Percentiles rank a stretch among this genome's conserved stretches.
These are phyloP conservation scores for Biancaea sappan DNA, from an alignment of 306 rosid genomes.

Conservation along the genomic window DNA sequence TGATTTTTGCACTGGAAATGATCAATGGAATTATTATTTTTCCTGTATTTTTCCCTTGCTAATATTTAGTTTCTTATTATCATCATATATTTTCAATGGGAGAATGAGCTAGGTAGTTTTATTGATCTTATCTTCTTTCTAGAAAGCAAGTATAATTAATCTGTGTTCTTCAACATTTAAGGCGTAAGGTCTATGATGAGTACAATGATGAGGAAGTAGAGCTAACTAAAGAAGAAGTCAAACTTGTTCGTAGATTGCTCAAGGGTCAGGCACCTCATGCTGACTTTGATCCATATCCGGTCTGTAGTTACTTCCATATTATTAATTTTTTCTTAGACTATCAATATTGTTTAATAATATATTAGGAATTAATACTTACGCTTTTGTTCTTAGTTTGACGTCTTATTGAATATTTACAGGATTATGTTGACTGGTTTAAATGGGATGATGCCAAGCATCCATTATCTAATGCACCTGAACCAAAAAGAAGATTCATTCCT, in stretches of 20 bases:
- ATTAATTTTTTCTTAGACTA: constrained; percentile 7
- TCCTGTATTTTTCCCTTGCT: neutral
- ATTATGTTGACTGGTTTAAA: constrained; percentile 90
- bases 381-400: constrained; percentile 13
- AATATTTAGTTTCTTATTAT: neutral
- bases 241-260: constrained; percentile 59
- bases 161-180: constrained; percentile 35
- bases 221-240: constrained; percentile 69
- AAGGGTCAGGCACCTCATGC: constrained; percentile 79
- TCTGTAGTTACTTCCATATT: constrained; percentile 39
- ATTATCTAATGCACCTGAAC: constrained; percentile 91
- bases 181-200: constrained; percentile 84
- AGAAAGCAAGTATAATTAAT: constrained; percentile 27
- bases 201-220: constrained; percentile 80
- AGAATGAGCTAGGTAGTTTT: constrained; percentile 5
- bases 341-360: constrained; percentile 4
- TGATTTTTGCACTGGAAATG: neutral
- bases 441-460: constrained; percentile 90
- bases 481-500: constrained; percentile 93
- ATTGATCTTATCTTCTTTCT: neutral
- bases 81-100: neutral
- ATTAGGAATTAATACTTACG: neutral
- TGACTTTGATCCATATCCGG: constrained; percentile 82
- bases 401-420: constrained; percentile 46
- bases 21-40: neutral